Conservation (phyloP, 345 rosid genomes). For the Eucalyptus sp. region DNA sequence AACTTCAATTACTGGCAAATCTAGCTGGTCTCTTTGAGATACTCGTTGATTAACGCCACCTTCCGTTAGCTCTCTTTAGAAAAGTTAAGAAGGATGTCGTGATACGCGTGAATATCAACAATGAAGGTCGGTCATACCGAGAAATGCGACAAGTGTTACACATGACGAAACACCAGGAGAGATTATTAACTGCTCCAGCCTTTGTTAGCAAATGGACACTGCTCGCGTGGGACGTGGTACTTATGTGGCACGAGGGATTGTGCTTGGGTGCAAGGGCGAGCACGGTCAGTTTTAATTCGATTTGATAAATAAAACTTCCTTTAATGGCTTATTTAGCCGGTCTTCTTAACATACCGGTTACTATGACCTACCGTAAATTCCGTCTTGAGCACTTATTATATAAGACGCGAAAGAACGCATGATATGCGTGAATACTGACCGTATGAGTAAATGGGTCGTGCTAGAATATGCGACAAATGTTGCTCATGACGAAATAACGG, state of each 20-base stretch:
- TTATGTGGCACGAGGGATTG: neutral
- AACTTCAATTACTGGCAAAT: neutral
- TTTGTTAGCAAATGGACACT: neutral
- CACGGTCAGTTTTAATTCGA: rapidly evolving
- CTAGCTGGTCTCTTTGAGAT: neutral
- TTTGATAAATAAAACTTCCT: neutral
- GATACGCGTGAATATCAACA: neutral
- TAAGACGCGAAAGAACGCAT: neutral
- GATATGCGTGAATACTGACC: neutral
- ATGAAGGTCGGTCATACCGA: rapidly evolving
- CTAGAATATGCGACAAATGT: neutral
- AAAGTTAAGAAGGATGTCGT: neutral
- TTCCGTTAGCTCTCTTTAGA: neutral
- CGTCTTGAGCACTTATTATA: neutral
- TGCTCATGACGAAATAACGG: neutral
- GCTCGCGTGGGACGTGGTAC: neutral
- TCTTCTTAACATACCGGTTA: neutral
- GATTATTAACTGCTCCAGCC: neutral
- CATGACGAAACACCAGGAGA: neutral
- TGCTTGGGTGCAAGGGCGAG: neutral
- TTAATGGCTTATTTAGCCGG: neutral
- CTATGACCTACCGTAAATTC: neutral
- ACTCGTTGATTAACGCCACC: neutral
- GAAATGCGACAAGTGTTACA: neutral
- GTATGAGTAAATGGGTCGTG: neutral